These are phyloP conservation scores for Medicago lupulina DNA, from an alignment of 306 rosid species.

Conservation along the genomic window DNA sequence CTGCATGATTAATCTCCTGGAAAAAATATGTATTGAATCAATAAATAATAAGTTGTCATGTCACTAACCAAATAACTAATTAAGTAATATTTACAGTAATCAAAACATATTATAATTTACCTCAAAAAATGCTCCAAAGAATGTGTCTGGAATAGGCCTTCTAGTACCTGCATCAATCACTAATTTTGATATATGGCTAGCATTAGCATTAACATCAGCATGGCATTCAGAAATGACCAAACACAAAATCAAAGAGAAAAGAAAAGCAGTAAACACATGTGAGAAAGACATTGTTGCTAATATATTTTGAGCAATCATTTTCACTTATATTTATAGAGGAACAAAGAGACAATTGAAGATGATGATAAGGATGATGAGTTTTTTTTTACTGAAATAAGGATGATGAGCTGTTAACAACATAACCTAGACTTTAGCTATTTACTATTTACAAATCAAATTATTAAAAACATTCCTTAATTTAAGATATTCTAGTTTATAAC, in stretches of 20 bases:
- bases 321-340: neutral
- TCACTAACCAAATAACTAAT: no score
- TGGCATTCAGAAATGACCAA: neutral
- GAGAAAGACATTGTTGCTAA: neutral
- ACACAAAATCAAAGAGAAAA: neutral
- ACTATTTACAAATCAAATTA: neutral
- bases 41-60: neutral
- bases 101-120: constrained; percentile 28
- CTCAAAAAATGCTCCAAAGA: constrained; percentile 77
- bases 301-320: neutral
- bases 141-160: constrained; percentile 59
- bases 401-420: neutral
- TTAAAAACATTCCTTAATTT: no score
- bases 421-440: neutral
- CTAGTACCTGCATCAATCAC: constrained; percentile 52
- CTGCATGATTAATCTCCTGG: constrained; percentile 90
- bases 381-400: no score
- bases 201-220: constrained; percentile 25
- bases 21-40: constrained; percentile 5
- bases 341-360: no score
- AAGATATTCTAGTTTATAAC: no score
- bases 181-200: constrained; percentile 38
- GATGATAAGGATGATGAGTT: neutral
- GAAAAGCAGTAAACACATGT: neutral
- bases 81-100: neutral